These are phyloP conservation scores for Agarophyton chilense DNA, from an alignment of 23 red algal genomes.

Conservation along the genomic window DNA sequence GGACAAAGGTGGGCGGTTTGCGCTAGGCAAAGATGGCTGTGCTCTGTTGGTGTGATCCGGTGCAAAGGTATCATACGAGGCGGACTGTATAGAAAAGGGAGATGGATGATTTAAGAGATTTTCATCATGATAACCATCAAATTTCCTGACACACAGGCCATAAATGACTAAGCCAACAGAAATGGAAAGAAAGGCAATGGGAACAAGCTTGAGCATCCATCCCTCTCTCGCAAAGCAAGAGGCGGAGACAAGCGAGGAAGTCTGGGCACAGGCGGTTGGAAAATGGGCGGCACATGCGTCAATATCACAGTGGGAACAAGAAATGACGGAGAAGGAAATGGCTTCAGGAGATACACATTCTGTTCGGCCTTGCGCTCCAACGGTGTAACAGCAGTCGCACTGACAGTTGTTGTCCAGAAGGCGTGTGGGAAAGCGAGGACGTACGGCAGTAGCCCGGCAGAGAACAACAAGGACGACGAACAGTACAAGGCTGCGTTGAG, in stretches of 20 bases:
- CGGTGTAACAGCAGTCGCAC: constrained; percentile 63
- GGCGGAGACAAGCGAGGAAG: constrained; percentile 24
- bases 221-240: constrained; percentile 37
- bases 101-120: neutral
- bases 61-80: neutral
- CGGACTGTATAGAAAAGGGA: too few species aligned
- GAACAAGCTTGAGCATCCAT: constrained; percentile 41
- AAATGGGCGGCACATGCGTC: constrained; percentile 14
- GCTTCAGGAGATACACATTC: constrained; percentile 26
- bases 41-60: neutral
- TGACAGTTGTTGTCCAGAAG: constrained; percentile 45
- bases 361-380: neutral
- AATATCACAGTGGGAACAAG: constrained; percentile 39
- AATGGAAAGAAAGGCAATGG: constrained; percentile 30
- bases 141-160: constrained; percentile 49
- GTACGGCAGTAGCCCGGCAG: neutral
- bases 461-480: neutral
- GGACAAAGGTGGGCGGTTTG: neutral
- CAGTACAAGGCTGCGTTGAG: neutral
- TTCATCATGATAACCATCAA: constrained; percentile 51
- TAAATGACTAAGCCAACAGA: constrained; percentile 22
- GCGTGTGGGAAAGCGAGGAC: neutral
- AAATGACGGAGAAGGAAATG: constrained; percentile 43
- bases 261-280: constrained; percentile 45
- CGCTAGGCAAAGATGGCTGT: neutral